Evolutionary conservation across 345 rosid species (phyloP).

Genomic region (Ceriops decandra): DNA sequence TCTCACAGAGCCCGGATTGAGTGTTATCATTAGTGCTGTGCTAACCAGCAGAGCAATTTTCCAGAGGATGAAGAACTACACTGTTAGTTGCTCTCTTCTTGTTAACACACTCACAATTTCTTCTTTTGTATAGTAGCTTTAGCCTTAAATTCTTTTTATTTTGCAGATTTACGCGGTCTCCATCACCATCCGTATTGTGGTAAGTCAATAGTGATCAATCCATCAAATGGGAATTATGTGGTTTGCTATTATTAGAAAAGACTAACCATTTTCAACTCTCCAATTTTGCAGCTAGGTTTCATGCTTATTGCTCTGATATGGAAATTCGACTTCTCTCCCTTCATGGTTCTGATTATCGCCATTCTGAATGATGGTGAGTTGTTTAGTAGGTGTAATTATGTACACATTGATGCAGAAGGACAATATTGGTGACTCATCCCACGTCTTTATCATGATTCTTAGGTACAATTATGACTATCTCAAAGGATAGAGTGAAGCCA

Average conservation of each 20-base stretch:
- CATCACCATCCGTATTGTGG: constrained; percentile 92
- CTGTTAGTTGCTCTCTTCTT: constrained; percentile 37
- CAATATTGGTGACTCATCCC: background rate
- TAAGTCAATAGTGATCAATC: constrained; percentile 22
- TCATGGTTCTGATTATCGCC: constrained; percentile 95
- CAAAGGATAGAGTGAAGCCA: constrained; percentile 91
- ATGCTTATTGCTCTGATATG: constrained; percentile 84
- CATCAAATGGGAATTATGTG: background rate
- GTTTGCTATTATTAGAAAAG: too few relatives aligned
- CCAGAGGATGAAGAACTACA: constrained; percentile 96
- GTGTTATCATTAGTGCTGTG: constrained; percentile 90
- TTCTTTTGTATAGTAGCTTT: background rate
- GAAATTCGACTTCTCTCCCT: constrained; percentile 86
- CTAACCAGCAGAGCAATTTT: constrained; percentile 83
- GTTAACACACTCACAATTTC: background rate
- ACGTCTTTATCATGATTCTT: background rate
- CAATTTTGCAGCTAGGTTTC: constrained; percentile 62
- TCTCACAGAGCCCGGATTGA: constrained; percentile 79
- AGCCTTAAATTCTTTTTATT: background rate
- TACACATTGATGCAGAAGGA: background rate
- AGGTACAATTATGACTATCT: constrained; percentile 96
- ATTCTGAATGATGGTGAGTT: constrained; percentile 80
- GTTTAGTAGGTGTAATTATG: background rate
- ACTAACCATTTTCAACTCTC: background rate
- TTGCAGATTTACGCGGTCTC: constrained; percentile 88